Base-by-base conservation (phyloP, 1,139 yeast genomes). In the Eremothecium cymbalariae region DNA sequence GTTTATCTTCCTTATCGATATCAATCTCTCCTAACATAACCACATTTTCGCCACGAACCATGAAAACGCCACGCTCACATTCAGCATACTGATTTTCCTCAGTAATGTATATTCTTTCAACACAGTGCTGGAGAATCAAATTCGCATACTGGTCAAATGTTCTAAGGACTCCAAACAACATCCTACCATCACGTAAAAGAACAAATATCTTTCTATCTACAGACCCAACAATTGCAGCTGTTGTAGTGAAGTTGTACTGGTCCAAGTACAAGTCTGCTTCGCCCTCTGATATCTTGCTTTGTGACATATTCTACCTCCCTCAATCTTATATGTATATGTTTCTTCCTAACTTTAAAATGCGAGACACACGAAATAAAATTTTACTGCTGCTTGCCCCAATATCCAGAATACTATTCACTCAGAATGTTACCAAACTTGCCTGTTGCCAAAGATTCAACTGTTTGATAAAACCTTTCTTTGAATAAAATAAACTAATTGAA, bases 111-210 rank as follows among this genome's bases (percentile, higher is more conserved):
- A 90, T 75, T 58, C 96, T 74, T 58, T 93, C 97, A 32, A 77
- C 65, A 11, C 95, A 77, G 55, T 88, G 95, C 60, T 93, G 97
- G 44, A 90, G 67, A 27, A 90, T 95, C 54, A 90, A 67, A 60
- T 90, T 90, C 42, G 96, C 80, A 60, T 81, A 90, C 59, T 90
- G 97, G 62, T 90, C 99, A 60, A 90, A 90, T 1, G 97, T 86
- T 60, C 99, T 73, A 48, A 90, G 67, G 18, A 88, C 84, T 20
- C 98, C 99, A 58, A 84, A 80, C 26, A 90, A 65, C 48, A 79
- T 77, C 48, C 93, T 72, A 22, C 97, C 97, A 56, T 88, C 98
- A 55, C 95, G 79, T 46, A 90, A 67, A 32, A 85, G 70, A 6
- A 86, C 94, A 49, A 85, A 79, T 18, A 43, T 65, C 66, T 55